Conservation (phyloP, 768 basidiomycete species). For the Boletus sensibilis region DNA sequence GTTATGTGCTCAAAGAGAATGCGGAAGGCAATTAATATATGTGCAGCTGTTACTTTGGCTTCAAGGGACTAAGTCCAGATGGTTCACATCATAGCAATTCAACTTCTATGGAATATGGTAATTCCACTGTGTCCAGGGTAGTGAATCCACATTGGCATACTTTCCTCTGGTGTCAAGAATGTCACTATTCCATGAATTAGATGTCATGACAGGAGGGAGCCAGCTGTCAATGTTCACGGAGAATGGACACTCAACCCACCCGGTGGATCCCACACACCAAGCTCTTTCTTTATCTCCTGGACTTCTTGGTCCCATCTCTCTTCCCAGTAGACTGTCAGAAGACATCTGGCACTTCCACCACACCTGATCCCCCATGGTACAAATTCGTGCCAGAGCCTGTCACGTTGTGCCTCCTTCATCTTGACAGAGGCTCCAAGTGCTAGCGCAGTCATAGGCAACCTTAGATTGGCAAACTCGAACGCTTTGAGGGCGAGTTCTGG, state of each 20-base stretch:
- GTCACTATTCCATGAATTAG: background rate
- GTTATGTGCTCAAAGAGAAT: no score
- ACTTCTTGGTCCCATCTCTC: constrained; percentile 85
- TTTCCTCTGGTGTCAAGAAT: no score
- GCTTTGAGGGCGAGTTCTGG: constrained; percentile 93
- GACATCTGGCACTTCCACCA: constrained; percentile 67
- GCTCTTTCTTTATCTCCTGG: constrained; percentile 77
- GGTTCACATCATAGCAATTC: background rate
- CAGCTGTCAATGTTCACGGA: background rate
- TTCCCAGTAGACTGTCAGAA: constrained; percentile 96
- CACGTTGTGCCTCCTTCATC: constrained; percentile 42
- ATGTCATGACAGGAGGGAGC: background rate
- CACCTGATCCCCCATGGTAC: constrained; percentile 91
- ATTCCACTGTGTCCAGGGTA: background rate
- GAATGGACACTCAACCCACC: constrained; percentile 21
- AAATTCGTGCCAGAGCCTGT: constrained; percentile 71
- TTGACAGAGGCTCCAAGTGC: constrained; percentile 54
- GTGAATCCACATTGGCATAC: background rate
- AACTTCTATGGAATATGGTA: background rate
- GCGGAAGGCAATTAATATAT: no score
- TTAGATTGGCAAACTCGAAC: constrained; percentile 91
- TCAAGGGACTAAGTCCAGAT: background rate
- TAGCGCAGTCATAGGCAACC: constrained; percentile 83
- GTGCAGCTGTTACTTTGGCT: background rate
- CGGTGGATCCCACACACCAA: constrained; percentile 85